Evolutionary conservation across 1,284 basidiomycete species (phyloP), one percentile per base, ranked within the genome.

Genomic region (Apiotrichum mycotoxinovorans): DNA sequence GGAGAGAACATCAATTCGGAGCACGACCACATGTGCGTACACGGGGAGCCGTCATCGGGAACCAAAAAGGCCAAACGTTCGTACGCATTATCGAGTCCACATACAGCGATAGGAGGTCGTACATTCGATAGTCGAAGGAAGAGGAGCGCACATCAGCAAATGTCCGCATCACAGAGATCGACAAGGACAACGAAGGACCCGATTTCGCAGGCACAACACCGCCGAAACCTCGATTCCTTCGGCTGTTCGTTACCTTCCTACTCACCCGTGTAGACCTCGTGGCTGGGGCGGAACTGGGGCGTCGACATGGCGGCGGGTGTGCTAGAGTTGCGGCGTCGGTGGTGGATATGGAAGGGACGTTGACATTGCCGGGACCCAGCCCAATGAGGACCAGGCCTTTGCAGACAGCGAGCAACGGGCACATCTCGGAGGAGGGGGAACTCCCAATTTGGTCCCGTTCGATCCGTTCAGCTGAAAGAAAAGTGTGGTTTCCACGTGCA

Each of bases 261-360:
- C 46, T 35, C 33, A 48, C 46, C 33, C 30, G n/a, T 34, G 46
- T 48, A 48, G 33, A 18, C 22, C 46, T 48, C 46, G 22, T 10
- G 14, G 38, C 26, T 26, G 17, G 49, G 37, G 38, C 49, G 49
- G 37, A n/a, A 51, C 23, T 51, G 18, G 37, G 49, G 40, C n/a
- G 52, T 52, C 26, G 52, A 33, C 23, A 25, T 52, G 22, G 22
- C 22, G 30, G 37, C 4, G 22, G 37, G 33, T 33, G 44, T 38
- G 40, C 7, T 42, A 20, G 45, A 14, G 52, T 15, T 34, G 10
- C 18, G 40, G 34, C 27, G 44, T 30, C 30, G 33, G 27, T 26
- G 42, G 9, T 27, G 33, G 34, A 25, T 18, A 22, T n/a, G 30
- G 25, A 25, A 20, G 42, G 14, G 42, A n/a, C n/a, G n/a, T 27